A percentile compares a stretch with the other conserved stretches of the same genome.
Evolutionary conservation across 352 stramenopile genomes (phyloP).

Genomic region (Aphanomyces stellatus): DNA sequence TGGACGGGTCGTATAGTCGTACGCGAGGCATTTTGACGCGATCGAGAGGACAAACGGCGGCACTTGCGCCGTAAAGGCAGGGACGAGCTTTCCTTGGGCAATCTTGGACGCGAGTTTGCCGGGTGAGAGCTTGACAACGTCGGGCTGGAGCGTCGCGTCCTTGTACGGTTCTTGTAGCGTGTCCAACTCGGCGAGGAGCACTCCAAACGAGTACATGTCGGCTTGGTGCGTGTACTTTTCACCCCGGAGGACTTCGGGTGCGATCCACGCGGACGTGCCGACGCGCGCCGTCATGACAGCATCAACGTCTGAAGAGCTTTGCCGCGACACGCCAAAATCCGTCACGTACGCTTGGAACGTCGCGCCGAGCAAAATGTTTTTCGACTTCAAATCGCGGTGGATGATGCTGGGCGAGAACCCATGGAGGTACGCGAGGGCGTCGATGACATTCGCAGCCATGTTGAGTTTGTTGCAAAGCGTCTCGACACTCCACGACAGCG

Average conservation of each 20-base stretch:
- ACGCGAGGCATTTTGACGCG: neutral
- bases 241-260: conserved; percentile 60
- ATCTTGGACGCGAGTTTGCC: conserved; percentile 1
- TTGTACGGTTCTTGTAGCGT: conserved; percentile 15
- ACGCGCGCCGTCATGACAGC: conserved; percentile 44
- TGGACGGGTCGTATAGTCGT: conserved; percentile 7
- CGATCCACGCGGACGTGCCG: conserved; percentile 76
- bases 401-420: neutral
- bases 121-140: neutral
- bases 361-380: conserved; percentile 37
- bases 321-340: conserved; percentile 46
- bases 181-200: conserved; percentile 53
- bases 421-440: conserved; percentile 16
- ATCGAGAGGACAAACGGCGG: neutral
- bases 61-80: neutral
- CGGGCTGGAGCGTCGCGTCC: conserved; percentile 9
- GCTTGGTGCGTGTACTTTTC: conserved; percentile 39
- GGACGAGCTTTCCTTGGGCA: conserved; percentile 13
- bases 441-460: conserved; percentile 16
- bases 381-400: conserved; percentile 35
- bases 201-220: conserved; percentile 71
- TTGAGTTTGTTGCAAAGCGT: conserved; percentile 6
- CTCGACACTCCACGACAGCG: neutral
- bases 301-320: conserved; percentile 20
- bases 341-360: conserved; percentile 38